Evolutionary conservation across 2,329 filamentous ascomycete species (phyloP).

Genomic region (Colletotrichum lini): DNA sequence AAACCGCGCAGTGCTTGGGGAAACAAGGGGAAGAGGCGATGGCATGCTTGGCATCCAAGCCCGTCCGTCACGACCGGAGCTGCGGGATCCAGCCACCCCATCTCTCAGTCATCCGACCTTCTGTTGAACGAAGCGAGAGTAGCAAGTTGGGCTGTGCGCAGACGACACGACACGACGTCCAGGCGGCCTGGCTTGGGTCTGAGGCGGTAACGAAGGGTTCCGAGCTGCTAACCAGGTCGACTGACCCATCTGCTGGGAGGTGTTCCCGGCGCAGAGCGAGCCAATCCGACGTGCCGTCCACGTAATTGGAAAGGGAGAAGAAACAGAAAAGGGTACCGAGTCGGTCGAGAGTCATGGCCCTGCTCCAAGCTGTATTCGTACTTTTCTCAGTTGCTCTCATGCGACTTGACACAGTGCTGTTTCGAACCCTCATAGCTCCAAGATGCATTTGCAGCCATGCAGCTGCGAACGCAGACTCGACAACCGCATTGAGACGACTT

Average conservation of each 20-base stretch:
- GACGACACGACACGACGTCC: background rate
- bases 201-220: conserved; percentile 17
- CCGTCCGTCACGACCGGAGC: background rate
- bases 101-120: conserved; percentile 36
- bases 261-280: conserved; percentile 15
- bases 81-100: conserved; percentile 26
- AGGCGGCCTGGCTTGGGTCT: background rate
- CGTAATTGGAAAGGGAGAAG: too few relatives aligned
- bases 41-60: conserved; percentile 26
- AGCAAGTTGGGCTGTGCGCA: conserved; percentile 21
- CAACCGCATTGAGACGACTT: background rate
- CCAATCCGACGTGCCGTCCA: conserved; percentile 2
- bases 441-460: background rate
- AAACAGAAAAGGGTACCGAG: background rate
- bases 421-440: background rate
- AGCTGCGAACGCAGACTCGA: background rate
- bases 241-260: conserved; percentile 9
- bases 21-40: background rate
- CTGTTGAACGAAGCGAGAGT: conserved; percentile 12
- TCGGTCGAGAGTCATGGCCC: conserved; percentile 5
- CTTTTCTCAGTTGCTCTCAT: background rate
- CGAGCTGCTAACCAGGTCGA: conserved; percentile 12
- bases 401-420: background rate
- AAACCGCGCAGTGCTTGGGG: background rate
- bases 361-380: background rate